These are phyloP conservation scores for Paramecium sexaurelia DNA, from an alignment of 73 alveolate genomes.

Conservation along the genomic window DNA sequence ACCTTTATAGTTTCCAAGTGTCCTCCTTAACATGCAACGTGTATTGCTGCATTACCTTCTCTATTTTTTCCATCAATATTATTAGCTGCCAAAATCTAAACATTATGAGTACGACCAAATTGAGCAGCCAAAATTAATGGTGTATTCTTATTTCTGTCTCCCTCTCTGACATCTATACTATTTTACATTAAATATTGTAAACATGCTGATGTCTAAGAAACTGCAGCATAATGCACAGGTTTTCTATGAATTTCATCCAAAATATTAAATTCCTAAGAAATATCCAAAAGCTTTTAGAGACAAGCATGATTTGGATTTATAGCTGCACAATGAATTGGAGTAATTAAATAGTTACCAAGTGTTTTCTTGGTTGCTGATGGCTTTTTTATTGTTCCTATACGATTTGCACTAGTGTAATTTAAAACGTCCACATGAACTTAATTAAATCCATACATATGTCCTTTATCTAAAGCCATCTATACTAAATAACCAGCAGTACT, in stretches of 20 bases:
- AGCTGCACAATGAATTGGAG: constrained; percentile 98
- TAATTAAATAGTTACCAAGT: constrained; percentile 82
- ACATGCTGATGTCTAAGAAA: constrained; percentile 88
- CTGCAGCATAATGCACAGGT: constrained; percentile 98
- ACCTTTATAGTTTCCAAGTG: constrained; percentile 84
- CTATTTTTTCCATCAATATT: constrained; percentile 78
- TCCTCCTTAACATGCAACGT: constrained; percentile 92
- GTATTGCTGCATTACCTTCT: constrained; percentile 89
- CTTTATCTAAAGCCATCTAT: constrained; percentile 69
- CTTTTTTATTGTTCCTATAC: constrained; percentile 72
- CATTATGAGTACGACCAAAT: constrained; percentile 85
- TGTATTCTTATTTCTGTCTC: constrained; percentile 84
- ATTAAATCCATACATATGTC: constrained; percentile 92
- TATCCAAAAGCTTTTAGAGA: constrained; percentile 77
- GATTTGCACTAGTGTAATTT: constrained; percentile 72
- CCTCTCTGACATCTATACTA: constrained; percentile 88
- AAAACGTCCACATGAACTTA: constrained; percentile 90
- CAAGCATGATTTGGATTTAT: constrained; percentile 91
- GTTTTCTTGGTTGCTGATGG: constrained; percentile 85
- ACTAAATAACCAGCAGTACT: constrained; percentile 82
- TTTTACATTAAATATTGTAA: constrained; percentile 80
- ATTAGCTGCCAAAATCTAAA: constrained; percentile 70
- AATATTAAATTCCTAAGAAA: constrained; percentile 76
- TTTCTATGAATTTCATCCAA: constrained; percentile 87
- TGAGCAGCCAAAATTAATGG: constrained; percentile 92